Evolutionary conservation across 306 rosid genomes (phyloP), one percentile per base, ranked within the genome.

Genomic region (Malus orientalis): DNA sequence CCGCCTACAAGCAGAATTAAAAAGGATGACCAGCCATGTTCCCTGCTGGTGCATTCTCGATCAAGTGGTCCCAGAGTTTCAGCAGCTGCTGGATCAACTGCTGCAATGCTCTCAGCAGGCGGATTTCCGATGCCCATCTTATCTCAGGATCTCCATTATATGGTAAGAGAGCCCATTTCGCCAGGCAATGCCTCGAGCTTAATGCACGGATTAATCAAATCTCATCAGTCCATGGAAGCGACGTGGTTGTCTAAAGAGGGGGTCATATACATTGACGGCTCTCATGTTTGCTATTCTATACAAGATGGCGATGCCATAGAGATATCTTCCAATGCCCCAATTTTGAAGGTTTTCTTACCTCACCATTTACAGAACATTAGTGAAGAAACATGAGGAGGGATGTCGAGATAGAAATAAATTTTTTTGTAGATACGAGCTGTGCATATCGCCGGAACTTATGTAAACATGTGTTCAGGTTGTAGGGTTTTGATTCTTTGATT

Each of bases 41-140:
- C 83, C 16, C 91, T 84, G 13, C 76, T 78, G 47, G 86, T 88
- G 77, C 84, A 86, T 82, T 81, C 88, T 76, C 91, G 97, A 70
- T 95, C 98, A 77, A 95, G 98, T 66, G 97, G 98, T 73, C 85
- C 92, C 23, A 85, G 97, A 83, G 89, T 95, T 78, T 95, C 97
- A 32, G 83, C 98, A 8, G 96, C 92, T 59, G 92, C 97, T 2
- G 97, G 98, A 80, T 89, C 98, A 81, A 90, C 98, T 1, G 97
- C 97, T 73, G 97, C 98, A 45, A 92, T 95, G 98, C 93, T 54
- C 49, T 90, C 97, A 32, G 96, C 98, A 11, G 97, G 97, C 30
- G 97, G 98, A 73, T 86, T 82, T 80, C 84, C 76, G 5, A 90
- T 92, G 97, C 89, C 89, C 44, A 86, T 88, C 78, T 78, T 83